Evolutionary conservation across 495 filamentous ascomycete species (phyloP), one percentile per base, ranked within the genome.

Genomic region (Achaetomiella virescens): DNA sequence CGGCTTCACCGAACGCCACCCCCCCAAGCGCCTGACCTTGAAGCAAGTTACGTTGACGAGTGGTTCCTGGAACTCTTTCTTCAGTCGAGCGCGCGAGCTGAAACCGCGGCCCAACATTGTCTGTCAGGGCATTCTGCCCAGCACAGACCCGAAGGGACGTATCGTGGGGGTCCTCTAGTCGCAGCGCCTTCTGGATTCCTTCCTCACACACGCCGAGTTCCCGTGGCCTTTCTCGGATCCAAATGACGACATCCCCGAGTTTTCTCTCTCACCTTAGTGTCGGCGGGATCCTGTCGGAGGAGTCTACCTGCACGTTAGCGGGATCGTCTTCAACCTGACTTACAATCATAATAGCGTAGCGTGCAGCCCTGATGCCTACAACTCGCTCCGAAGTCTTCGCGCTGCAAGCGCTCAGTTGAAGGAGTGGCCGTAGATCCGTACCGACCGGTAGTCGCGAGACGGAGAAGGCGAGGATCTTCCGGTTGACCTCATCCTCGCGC

Each of bases 261-360:
- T 44, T 25, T 44, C 42, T 20, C 43, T 46, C 43, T 46, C 25
- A 29, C 25, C 43, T 22, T 46, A 46, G 38, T 42, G 43, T 46
- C 43, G 24, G 43, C 17, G 24, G 43, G 20, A 31, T 46, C 15
- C 24, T n/a, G 24, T 46, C 24, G 24, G 43, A 18, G 17, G 38
- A 41, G 38, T n/a, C 24, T 44, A 10, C 42, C 42, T 44, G 17
- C 21, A 18, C 42, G 42, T 44, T 20, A 18, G 42, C 8, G 42
- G 14, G 14, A 44, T 44, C 17, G 21, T 44, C 20, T 44, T 44
- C 42, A 44, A 44, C 21, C 42, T 25, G 8, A 44, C 17, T 44
- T 25, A 24, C 42, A 20, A 41, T n/a, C 17, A 41, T n/a, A n/a
- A n/a, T n/a, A n/a, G n/a, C n/a, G n/a, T n/a, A n/a, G n/a, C n/a